Conservation (phyloP, 305 asterid species). For the Rubia peregrina region DNA sequence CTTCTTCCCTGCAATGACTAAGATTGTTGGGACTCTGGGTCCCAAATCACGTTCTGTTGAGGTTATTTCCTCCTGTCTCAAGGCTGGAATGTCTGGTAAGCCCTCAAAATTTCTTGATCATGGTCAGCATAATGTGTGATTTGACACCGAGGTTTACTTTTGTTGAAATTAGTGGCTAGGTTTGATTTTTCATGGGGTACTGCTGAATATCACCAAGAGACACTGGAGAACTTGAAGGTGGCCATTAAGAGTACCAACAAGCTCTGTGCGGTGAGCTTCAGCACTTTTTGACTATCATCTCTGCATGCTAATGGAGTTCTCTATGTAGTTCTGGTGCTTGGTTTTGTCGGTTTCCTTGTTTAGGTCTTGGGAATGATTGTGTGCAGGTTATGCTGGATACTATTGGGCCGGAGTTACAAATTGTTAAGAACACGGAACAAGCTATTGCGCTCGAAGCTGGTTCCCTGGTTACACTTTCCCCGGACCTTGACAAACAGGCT, state of each 20-base stretch:
- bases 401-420: conserved; percentile 75
- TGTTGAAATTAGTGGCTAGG: conserved; percentile 51
- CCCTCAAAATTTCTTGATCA: neutral
- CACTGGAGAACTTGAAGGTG: conserved; percentile 55
- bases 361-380: neutral
- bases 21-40: conserved; percentile 77
- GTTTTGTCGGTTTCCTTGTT: neutral
- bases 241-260: conserved; percentile 58
- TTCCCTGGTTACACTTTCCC: conserved; percentile 48
- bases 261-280: conserved; percentile 65
- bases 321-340: neutral
- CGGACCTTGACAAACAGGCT: conserved; percentile 67
- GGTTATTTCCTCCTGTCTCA: conserved; percentile 61
- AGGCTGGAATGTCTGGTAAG: conserved; percentile 73
- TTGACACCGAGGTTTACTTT: conserved; percentile 9
- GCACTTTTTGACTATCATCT: neutral
- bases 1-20: conserved; percentile 77
- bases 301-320: neutral
- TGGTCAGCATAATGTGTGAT: neutral
- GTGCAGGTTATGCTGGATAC: conserved; percentile 88
- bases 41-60: conserved; percentile 62
- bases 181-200: conserved; percentile 91
- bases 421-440: conserved; percentile 53
- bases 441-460: conserved; percentile 57
- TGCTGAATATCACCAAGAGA: conserved; percentile 67